Percentiles rank a stretch among this genome's conserved stretches.
Evolutionary conservation across 495 filamentous ascomycete species (phyloP).

Genomic region (Penicillium daleae): DNA sequence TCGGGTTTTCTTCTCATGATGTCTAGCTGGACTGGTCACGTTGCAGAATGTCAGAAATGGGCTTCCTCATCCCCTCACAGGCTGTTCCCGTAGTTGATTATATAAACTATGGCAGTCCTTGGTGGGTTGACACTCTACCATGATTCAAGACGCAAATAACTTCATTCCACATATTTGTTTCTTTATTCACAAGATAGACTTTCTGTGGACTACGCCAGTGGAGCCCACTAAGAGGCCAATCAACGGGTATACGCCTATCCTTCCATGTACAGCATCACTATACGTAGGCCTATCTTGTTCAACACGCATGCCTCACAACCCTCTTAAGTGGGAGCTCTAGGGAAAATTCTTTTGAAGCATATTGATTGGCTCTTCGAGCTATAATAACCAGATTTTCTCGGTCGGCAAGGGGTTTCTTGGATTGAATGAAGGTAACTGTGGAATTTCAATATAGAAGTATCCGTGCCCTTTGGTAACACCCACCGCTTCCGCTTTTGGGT

Average conservation of each 20-base stretch:
- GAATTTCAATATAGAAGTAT: too few relatives aligned
- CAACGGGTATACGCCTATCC: not conserved
- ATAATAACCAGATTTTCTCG: too few relatives aligned
- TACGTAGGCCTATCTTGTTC: not conserved
- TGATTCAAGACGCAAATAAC: not conserved
- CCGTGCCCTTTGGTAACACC: too few relatives aligned
- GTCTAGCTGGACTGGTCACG: too few relatives aligned
- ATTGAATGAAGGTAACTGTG: too few relatives aligned
- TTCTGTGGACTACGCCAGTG: not conserved
- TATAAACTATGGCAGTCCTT: not conserved
- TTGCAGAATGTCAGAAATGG: too few relatives aligned
- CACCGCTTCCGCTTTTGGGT: too few relatives aligned
- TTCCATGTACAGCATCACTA: not conserved
- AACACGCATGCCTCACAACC: not conserved
- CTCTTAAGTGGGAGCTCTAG: too few relatives aligned
- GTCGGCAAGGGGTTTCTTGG: too few relatives aligned
- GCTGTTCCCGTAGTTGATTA: not conserved
- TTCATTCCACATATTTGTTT: not conserved
- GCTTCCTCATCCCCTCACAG: too few relatives aligned
- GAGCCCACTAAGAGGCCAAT: not conserved
- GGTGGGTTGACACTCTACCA: not conserved
- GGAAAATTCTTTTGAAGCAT: too few relatives aligned
- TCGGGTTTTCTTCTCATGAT: not conserved
- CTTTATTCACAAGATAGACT: not conserved
- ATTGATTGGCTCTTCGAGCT: too few relatives aligned